Percentiles rank a stretch among this genome's conserved stretches.
phyloP scores from a whole-genome alignment of 495 filamentous ascomycete genomes.

The Penicillium cosmopolitanum region DNA sequence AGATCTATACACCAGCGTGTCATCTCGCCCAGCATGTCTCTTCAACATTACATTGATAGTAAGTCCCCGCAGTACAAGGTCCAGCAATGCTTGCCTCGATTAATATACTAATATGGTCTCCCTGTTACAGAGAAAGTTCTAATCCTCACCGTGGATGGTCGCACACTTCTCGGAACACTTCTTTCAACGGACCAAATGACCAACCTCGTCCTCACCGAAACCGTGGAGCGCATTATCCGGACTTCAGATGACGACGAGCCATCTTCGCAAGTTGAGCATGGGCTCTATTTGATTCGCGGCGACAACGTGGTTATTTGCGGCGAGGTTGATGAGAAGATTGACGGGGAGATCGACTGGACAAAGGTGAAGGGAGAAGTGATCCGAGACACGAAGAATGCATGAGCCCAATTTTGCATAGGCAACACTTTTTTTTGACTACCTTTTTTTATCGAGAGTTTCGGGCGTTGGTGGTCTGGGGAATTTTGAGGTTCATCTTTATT shows the following conservation, averaged over 20 bases:
- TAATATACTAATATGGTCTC: conserved; percentile 27
- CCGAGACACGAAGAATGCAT: conserved; percentile 78
- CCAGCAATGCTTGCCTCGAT: not conserved
- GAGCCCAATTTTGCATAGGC: conserved; percentile 29
- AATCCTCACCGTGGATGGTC: conserved; percentile 90
- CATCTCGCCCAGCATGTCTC: conserved; percentile 56
- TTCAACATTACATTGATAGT: conserved; percentile 70
- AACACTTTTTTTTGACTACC: conserved; percentile 9
- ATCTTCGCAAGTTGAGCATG: conserved; percentile 79
- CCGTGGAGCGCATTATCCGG: conserved; percentile 88
- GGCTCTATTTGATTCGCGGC: conserved; percentile 88
- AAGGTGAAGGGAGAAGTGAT: conserved; percentile 86
- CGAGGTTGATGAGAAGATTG: conserved; percentile 84
- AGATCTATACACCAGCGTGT: not conserved
- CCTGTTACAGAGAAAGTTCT: conserved; percentile 76
- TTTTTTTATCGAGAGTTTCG: conserved; percentile 1
- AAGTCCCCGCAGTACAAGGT: conserved; percentile 23
- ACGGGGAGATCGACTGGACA: conserved; percentile 86
- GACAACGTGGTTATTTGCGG: conserved; percentile 95
- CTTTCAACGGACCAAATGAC: conserved; percentile 89
- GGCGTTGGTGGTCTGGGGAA: conserved; percentile 25
- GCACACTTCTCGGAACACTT: conserved; percentile 81
- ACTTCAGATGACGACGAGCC: conserved; percentile 79
- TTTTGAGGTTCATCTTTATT: not conserved
- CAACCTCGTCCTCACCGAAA: conserved; percentile 84